Percentiles rank a stretch among this genome's conserved stretches.
Evolutionary conservation across 495 filamentous ascomycete genomes (phyloP).

Genomic region (Annulohypoxylon maeteangense): DNA sequence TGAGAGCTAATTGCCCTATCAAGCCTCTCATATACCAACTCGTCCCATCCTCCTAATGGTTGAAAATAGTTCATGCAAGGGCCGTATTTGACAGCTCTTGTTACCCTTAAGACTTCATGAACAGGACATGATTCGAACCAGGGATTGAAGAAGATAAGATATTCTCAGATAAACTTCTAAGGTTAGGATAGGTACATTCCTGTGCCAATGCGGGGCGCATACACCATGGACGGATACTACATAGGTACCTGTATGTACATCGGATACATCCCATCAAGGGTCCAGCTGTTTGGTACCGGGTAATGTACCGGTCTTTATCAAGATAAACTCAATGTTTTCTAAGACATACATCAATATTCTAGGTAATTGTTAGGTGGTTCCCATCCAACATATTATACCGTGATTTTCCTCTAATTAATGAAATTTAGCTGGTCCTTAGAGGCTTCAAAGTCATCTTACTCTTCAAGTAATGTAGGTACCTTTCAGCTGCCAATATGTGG

Average conservation of each 20-base stretch:
- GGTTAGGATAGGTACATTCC: neutral
- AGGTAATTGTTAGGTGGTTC: neutral
- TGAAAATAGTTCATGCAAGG: constrained; percentile 14
- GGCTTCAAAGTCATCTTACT: neutral
- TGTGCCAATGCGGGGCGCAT: neutral
- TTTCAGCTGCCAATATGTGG: neutral
- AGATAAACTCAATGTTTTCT: neutral
- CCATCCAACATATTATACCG: neutral
- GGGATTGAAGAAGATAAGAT: neutral
- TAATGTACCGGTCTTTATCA: neutral
- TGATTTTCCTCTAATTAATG: neutral
- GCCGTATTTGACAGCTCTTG: constrained; percentile 2
- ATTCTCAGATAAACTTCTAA: neutral
- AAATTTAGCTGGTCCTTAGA: neutral
- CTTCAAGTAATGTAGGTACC: neutral
- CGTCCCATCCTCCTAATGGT: neutral
- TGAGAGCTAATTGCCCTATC: constrained; percentile 5
- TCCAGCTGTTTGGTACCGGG: neutral
- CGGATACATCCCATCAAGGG: neutral
- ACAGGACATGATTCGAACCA: neutral
- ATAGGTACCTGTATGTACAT: neutral
- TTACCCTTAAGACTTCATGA: neutral
- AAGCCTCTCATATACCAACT: neutral
- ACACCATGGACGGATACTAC: neutral
- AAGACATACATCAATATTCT: neutral